phyloP scores from a whole-genome alignment of 2,329 filamentous ascomycete species.

The Aspergillus aculeatinus region DNA sequence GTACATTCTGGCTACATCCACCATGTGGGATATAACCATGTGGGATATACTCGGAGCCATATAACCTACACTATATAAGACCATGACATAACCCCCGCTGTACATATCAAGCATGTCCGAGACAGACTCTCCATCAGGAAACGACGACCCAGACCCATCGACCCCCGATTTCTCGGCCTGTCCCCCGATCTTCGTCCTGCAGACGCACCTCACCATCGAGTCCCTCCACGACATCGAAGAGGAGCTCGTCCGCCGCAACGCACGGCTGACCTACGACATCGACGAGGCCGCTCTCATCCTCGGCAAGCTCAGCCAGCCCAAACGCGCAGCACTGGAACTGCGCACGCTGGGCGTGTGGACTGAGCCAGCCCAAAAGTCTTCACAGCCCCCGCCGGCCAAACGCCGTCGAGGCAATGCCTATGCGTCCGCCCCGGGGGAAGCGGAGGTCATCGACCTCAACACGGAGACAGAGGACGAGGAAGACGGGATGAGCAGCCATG shows the following conservation, averaged over 20 bases:
- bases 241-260: constrained; percentile 55
- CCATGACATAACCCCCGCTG: background rate
- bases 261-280: constrained; percentile 67
- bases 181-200: constrained; percentile 71
- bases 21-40: too few relatives aligned
- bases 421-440: background rate
- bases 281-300: constrained; percentile 72
- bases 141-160: constrained; percentile 12
- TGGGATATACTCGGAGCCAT: too few relatives aligned
- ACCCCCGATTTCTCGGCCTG: constrained; percentile 33
- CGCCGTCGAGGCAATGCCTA: constrained; percentile 22
- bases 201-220: constrained; percentile 64
- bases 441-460: constrained; percentile 29
- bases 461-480: constrained; percentile 33
- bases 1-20: too few relatives aligned
- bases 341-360: constrained; percentile 62
- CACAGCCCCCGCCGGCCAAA: constrained; percentile 26
- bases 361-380: constrained; percentile 24
- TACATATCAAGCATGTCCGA: constrained; percentile 7
- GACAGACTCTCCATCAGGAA: constrained; percentile 16
- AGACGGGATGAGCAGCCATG: constrained; percentile 19
- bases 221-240: constrained; percentile 65
- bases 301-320: constrained; percentile 67
- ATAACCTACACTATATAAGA: too few relatives aligned
- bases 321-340: constrained; percentile 75